Evolutionary conservation across 1,284 basidiomycete genomes (phyloP), one percentile per base, ranked within the genome.

Genomic region (Ustilago sp.): DNA sequence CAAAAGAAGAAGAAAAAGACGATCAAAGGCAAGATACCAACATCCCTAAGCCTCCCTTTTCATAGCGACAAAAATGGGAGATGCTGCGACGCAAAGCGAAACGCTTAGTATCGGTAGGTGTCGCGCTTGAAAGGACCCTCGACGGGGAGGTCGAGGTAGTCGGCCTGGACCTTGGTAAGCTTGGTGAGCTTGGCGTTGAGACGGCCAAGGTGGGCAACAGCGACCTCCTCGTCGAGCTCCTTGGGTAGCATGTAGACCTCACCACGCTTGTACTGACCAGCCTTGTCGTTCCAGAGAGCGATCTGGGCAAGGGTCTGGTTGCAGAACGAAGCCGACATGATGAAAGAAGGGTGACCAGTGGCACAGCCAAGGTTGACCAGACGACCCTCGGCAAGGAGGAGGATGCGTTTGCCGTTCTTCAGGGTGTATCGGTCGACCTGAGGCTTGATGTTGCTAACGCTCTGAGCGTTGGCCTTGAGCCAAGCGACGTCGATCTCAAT

Each of bases 251-350:
- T 83, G 80, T 80, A 80, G 43, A 80, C 82, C 68, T 80, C 67
- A 56, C 78, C 79, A 77, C 82, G 96, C 94, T 65, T 96, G 92
- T 98, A 98, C 74, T 87, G 85, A 74, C 83, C 82, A 87, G 92
- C 90, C 86, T 91, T 90, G 47, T 91, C 90, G 50, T 92, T 92
- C 95, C 95, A 99, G 87, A 99, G 92, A 34, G 94, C 96, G 84
- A 99, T 98, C 89, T 99, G 96, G 57, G 96, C 96, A 80, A 99
- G 90, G 73, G 95, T 94, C 89, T 99, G 96, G 91, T 99, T 99
- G 87, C 94, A 89, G 90, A 99, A 99, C 63, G 97, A 99, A 90
- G 95, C 98, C 43, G 95, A 98, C 97, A 99, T 99, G 89, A 99
- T 96, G 88, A 94, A 94, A 54, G 86, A 87, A n/a, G 86, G 87